Percentiles rank a stretch among this genome's conserved stretches.
Evolutionary conservation across 78 protist species (phyloP).

Genomic region (Tieghemostelium lacteum): DNA sequence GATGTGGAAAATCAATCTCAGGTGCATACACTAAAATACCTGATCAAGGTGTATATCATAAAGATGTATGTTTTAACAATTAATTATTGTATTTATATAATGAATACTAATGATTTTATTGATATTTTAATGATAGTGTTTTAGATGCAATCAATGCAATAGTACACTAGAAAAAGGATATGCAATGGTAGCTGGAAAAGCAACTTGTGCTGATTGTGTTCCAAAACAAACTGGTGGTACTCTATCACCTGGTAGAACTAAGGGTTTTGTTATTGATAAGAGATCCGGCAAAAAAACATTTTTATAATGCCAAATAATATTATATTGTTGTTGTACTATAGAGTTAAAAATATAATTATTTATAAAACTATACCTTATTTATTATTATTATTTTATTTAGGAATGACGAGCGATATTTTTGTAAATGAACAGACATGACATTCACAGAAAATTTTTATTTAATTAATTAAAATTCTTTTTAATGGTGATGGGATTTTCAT

Average conservation of each 20-base stretch:
- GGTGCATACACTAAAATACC: conserved; percentile 19
- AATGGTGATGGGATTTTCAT: no score
- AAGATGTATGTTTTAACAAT: not conserved
- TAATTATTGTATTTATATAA: not conserved
- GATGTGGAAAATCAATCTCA: conserved; percentile 29
- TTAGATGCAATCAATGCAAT: conserved; percentile 28
- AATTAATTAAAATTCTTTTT: no score
- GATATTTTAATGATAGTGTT: conserved; percentile 12
- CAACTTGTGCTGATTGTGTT: conserved; percentile 19
- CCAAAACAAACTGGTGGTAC: not conserved
- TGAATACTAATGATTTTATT: not conserved
- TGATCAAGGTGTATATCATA: conserved; percentile 42
- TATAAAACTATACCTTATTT: no score
- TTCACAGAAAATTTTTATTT: no score
- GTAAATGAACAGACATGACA: no score
- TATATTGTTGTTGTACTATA: no score
- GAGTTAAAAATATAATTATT: no score
- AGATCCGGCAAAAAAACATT: no score
- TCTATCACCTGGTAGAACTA: not conserved
- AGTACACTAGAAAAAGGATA: conserved; percentile 31
- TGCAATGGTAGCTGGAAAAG: not conserved
- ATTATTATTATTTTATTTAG: no score
- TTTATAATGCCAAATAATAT: no score
- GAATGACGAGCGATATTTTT: no score
- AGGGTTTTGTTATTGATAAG: not conserved